These are phyloP conservation scores for Pseudogymnoascus sp. DNA, from an alignment of 2,329 filamentous ascomycete genomes.

Conservation along the genomic window DNA sequence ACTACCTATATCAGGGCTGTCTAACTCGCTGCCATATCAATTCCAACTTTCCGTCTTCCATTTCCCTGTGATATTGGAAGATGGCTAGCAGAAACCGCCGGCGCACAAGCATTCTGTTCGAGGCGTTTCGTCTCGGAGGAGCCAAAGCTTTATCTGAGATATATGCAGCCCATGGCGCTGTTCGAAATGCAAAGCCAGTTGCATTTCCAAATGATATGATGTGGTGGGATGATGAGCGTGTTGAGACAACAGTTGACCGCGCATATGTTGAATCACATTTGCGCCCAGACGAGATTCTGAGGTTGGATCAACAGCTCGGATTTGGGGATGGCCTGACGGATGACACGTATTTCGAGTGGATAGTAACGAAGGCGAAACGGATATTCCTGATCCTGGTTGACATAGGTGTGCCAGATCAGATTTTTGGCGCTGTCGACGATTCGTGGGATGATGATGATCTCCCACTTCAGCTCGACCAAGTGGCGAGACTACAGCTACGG, in stretches of 20 bases:
- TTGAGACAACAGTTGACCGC: conserved; percentile 62
- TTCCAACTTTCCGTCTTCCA: background rate
- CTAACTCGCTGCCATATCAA: background rate
- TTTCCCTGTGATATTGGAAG: background rate
- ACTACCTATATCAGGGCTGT: background rate
- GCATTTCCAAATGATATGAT: conserved; percentile 25
- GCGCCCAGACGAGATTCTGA: conserved; percentile 53
- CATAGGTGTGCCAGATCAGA: conserved; percentile 62
- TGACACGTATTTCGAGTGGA: conserved; percentile 74
- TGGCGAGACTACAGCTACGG: conserved; percentile 56
- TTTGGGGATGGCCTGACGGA: conserved; percentile 63
- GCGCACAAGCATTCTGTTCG: background rate
- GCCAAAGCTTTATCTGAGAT: background rate
- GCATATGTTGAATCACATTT: conserved; percentile 61
- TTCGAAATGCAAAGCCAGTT: conserved; percentile 8
- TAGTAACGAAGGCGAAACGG: conserved; percentile 59
- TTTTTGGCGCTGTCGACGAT: conserved; percentile 68
- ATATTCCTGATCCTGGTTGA: conserved; percentile 67
- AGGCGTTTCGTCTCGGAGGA: background rate
- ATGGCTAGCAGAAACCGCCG: background rate
- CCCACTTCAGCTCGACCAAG: conserved; percentile 58
- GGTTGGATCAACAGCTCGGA: conserved; percentile 53
- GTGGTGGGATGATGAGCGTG: conserved; percentile 67
- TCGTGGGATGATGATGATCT: conserved; percentile 73
- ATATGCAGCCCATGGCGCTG: conserved; percentile 8